Conservation (phyloP, 1,284 basidiomycete genomes). For the Cryptococcus floricola region DNA sequence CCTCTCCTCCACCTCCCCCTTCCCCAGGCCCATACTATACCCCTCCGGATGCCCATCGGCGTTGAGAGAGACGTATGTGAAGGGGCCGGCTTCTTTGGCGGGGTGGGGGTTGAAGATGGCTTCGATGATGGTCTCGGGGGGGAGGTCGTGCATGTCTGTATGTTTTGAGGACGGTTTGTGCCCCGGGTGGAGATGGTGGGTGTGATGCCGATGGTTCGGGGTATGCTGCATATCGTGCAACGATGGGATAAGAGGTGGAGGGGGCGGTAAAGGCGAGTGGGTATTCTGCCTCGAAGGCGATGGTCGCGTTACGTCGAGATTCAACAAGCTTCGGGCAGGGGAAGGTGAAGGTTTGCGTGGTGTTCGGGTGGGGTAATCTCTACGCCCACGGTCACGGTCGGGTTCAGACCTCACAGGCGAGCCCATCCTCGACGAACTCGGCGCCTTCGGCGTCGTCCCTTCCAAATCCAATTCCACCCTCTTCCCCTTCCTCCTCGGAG, state of each 20-base stretch:
- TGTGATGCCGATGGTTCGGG: constrained; percentile 14
- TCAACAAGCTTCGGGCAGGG: background rate
- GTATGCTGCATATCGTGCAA: constrained; percentile 8
- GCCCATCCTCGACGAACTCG: background rate
- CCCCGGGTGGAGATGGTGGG: constrained; percentile 4
- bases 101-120: constrained; percentile 42
- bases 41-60: constrained; percentile 3
- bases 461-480: no score
- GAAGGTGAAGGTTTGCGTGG: background rate
- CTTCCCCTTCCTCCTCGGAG: no score
- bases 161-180: background rate
- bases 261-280: background rate
- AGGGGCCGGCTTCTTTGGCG: constrained; percentile 29
- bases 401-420: background rate
- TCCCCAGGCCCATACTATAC: constrained; percentile 11
- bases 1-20: constrained; percentile 24
- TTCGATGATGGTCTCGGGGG: constrained; percentile 41
- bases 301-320: background rate
- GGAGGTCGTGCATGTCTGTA: constrained; percentile 21
- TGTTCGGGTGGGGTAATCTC: background rate
- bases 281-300: background rate
- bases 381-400: background rate
- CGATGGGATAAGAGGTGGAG: background rate
- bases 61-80: constrained; percentile 30
- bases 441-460: background rate